Evolutionary conservation across 83 land plant species (phyloP).

Genomic region (Thuja plicata): DNA sequence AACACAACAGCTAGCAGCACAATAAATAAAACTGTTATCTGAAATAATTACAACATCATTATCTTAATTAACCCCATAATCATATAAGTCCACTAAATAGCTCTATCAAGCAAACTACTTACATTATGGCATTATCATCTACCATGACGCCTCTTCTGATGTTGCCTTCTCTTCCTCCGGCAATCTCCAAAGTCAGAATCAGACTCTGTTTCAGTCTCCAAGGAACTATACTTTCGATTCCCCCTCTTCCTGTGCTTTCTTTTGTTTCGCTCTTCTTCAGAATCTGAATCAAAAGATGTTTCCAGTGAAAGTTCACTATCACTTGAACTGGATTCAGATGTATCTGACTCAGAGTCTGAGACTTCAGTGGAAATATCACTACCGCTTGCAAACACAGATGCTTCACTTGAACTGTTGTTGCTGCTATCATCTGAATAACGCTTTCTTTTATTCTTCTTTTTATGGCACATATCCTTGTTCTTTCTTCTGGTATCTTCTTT

Average conservation of each 20-base stretch:
- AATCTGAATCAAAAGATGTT: slow-evolving; percentile 24
- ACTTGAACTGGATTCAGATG: slow-evolving; percentile 32
- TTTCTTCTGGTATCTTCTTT: slow-evolving; percentile 28
- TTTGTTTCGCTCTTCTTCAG: slow-evolving; percentile 38
- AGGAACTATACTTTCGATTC: slow-evolving; percentile 35
- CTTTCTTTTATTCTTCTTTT: slow-evolving; percentile 23
- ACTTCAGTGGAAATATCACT: slow-evolving; percentile 19
- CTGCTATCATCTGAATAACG: slow-evolving; percentile 27
- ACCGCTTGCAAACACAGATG: slow-evolving; percentile 60
- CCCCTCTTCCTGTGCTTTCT: slow-evolving; percentile 34
- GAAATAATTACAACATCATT: neutral
- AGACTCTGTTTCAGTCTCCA: slow-evolving; percentile 24
- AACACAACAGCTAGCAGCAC: neutral
- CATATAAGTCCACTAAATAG: neutral
- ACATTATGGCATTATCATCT: slow-evolving; percentile 23
- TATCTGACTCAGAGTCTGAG: slow-evolving; percentile 22
- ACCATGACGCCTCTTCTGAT: slow-evolving; percentile 35
- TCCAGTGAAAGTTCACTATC: slow-evolving; percentile 21
- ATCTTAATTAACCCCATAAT: neutral
- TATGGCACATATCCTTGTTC: slow-evolving; percentile 14
- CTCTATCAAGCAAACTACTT: neutral
- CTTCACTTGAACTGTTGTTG: slow-evolving; percentile 44
- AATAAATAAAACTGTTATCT: neutral
- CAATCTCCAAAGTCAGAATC: slow-evolving; percentile 31
- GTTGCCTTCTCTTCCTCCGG: slow-evolving; percentile 27